These are phyloP conservation scores for Calonectria pteridis DNA, from an alignment of 2,329 filamentous ascomycete species.

Conservation along the genomic window DNA sequence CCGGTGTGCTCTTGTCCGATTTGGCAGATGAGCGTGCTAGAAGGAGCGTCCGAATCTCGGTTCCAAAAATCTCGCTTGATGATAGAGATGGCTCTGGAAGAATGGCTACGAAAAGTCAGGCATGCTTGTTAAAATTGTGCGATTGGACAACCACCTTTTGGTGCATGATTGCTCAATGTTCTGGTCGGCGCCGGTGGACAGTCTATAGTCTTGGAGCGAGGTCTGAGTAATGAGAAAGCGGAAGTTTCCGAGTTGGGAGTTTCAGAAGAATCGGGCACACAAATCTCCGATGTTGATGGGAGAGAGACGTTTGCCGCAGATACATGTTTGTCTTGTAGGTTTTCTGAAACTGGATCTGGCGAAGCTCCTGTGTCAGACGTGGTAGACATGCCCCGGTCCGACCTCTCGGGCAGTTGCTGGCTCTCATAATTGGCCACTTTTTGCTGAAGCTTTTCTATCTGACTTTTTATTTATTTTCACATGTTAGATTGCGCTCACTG, in stretches of 20 bases:
- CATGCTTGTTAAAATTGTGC: background rate
- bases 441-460: constrained; percentile 11
- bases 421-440: constrained; percentile 13
- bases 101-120: constrained; percentile 6
- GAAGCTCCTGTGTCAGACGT: background rate
- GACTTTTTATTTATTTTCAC: background rate
- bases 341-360: background rate
- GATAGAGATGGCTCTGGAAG: constrained; percentile 24
- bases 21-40: constrained; percentile 14
- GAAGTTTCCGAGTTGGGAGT: constrained; percentile 24
- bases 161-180: constrained; percentile 2
- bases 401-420: background rate
- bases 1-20: constrained; percentile 17
- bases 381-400: background rate
- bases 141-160: background rate
- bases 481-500: background rate
- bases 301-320: background rate
- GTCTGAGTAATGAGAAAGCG: constrained; percentile 22
- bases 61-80: constrained; percentile 32
- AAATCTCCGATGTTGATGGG: background rate
- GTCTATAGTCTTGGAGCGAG: constrained; percentile 7
- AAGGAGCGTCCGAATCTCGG: constrained; percentile 25
- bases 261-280: background rate
- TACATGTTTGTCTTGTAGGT: background rate
- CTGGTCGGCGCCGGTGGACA: background rate